Evolutionary conservation across 805 yeast species (phyloP).

Genomic region (Kluyveromyces siamensis): DNA sequence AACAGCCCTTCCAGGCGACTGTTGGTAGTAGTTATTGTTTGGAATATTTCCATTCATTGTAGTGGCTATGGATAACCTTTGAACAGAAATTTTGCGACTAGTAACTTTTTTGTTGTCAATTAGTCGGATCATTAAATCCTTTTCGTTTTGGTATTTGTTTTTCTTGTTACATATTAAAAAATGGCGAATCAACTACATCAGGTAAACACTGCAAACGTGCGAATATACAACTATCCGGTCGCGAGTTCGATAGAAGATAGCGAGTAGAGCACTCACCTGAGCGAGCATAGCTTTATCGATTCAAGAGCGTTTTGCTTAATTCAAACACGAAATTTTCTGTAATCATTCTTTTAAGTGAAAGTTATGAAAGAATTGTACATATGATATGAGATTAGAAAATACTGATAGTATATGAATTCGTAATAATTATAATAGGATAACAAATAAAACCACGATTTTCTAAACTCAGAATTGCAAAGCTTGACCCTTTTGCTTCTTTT

Average conservation of each 20-base stretch:
- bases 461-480: constrained; percentile 92
- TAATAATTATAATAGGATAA: constrained; percentile 9
- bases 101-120: too few relatives aligned
- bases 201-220: not conserved
- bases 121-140: not conserved
- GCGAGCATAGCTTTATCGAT: too few relatives aligned
- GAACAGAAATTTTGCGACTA: not conserved
- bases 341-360: not conserved
- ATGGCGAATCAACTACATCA: not conserved
- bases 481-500: constrained; percentile 99
- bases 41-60: not conserved
- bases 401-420: constrained; percentile 1
- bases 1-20: not conserved
- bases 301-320: too few relatives aligned
- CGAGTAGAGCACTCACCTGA: too few relatives aligned
- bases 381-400: constrained; percentile 3
- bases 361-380: not conserved
- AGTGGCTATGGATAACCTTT: not conserved
- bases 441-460: constrained; percentile 9
- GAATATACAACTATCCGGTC: too few relatives aligned
- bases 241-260: too few relatives aligned
- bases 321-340: not conserved
- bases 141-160: not conserved
- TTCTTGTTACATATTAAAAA: not conserved
- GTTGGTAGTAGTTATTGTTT: constrained; percentile 3